Evolutionary conservation across 345 rosid genomes (phyloP), one percentile per base, ranked within the genome.

Genomic region (Eucalyptus rudis): DNA sequence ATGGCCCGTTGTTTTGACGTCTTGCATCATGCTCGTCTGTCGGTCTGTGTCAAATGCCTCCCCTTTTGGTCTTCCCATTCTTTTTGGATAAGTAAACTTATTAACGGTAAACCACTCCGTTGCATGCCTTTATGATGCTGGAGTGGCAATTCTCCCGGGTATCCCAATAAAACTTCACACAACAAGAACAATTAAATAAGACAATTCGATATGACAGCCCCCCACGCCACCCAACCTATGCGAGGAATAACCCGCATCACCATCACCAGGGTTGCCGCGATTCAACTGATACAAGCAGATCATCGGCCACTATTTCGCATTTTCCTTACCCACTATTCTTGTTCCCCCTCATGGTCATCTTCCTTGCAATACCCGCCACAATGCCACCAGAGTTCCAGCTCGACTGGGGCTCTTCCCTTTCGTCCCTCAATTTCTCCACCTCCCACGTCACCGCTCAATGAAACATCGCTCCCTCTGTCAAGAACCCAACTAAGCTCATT

Each of bases 371-470:
- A 40, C n/a, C 14, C 3, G 6, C n/a, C n/a, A 11, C 13, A 58
- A 24, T 58, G 64, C 64, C n/a, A 0, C n/a, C 3, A 0, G 0
- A 58, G 13, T 25, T 58, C 13, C 0, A 10, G n/a, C 27, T 58
- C 2, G 3, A 58, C n/a, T 2, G 1, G 3, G 64, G 29, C n/a
- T 58, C n/a, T 10, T 25, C 64, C 64, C 64, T 58, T 58, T 2
- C n/a, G n/a, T 24, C 64, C n/a, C 64, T 58, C n/a, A 58, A 58
- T n/a, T 10, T 58, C 64, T 58, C 64, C 64, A 24, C 29, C 1
- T 58, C n/a, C 64, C 29, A 10, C 1, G 7, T 58, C 7, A 24
- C 1, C 0, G 29, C 2, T 25, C 0, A 8, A 10, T 24, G 64
- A 1, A 58, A 58, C 64, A 58, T 25, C 0, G 6, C 29, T 24